Conservation (phyloP, 2,329 filamentous ascomycete species). For the Penicillium psychrosexuale region DNA sequence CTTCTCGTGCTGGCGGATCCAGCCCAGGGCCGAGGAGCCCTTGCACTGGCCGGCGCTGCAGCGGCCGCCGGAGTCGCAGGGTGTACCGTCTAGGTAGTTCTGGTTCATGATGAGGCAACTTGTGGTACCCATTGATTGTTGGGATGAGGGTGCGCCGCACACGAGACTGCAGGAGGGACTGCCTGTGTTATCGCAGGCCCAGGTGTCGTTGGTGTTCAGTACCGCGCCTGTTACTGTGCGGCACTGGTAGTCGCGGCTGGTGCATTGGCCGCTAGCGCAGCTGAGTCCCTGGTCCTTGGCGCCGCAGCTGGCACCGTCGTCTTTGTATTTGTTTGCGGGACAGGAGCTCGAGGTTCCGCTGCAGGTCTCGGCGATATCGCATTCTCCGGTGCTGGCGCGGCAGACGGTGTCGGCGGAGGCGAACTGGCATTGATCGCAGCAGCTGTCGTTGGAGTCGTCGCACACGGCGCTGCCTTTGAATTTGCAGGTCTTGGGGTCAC, state of each 20-base stretch:
- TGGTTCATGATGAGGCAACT: slow-evolving; percentile 60
- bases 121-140: slow-evolving; percentile 63
- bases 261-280: slow-evolving; percentile 93
- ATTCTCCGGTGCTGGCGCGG: slow-evolving; percentile 71
- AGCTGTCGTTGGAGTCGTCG: slow-evolving; percentile 54
- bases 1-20: slow-evolving; percentile 72
- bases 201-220: slow-evolving; percentile 71
- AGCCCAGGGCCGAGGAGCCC: slow-evolving; percentile 67
- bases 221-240: slow-evolving; percentile 75
- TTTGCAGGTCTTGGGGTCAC: slow-evolving; percentile 79
- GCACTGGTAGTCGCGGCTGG: slow-evolving; percentile 86
- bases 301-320: slow-evolving; percentile 72
- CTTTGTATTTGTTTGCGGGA: slow-evolving; percentile 65
- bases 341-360: slow-evolving; percentile 69
- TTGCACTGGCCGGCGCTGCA: slow-evolving; percentile 76
- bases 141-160: slow-evolving; percentile 70
- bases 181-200: slow-evolving; percentile 65
- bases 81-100: slow-evolving; percentile 90
- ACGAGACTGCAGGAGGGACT: slow-evolving; percentile 65
- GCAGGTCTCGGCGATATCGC: slow-evolving; percentile 83
- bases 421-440: slow-evolving; percentile 46
- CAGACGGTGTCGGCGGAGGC: slow-evolving; percentile 66
- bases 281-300: slow-evolving; percentile 54
- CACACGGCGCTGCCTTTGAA: slow-evolving; percentile 75
- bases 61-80: slow-evolving; percentile 73